Percentiles rank a stretch among this genome's conserved stretches.
Evolutionary conservation across 495 filamentous ascomycete species (phyloP).

Genomic region (Oidiodendron maius): DNA sequence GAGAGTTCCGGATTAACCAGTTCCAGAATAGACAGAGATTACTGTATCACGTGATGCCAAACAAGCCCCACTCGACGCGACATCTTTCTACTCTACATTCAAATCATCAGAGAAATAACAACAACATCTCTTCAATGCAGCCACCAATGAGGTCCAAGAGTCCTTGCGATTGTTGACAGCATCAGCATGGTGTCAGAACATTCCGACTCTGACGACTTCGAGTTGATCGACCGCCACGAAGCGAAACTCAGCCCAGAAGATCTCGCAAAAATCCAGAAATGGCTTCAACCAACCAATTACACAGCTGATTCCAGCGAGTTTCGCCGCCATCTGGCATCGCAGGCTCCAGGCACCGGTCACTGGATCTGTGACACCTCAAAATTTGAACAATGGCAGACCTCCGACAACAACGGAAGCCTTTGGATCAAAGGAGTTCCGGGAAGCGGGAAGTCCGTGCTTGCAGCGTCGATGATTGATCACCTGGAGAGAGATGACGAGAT

Average conservation of each 20-base stretch:
- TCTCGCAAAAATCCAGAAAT: constrained; percentile 24
- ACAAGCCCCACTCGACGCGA: no score
- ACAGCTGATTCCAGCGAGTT: constrained; percentile 21
- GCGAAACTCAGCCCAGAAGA: constrained; percentile 14
- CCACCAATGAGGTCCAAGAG: no score
- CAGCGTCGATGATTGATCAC: constrained; percentile 29
- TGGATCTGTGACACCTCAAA: constrained; percentile 33
- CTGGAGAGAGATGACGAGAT: constrained; percentile 27
- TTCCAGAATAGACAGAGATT: no score
- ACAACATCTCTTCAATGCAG: no score
- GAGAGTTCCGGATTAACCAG: no score
- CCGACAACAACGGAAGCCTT: constrained; percentile 29
- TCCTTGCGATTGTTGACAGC: no score
- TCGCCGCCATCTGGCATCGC: constrained; percentile 32
- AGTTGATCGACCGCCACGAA: constrained; percentile 10
- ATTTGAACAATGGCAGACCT: constrained; percentile 37
- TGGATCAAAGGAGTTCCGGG: constrained; percentile 48
- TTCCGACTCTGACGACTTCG: constrained; percentile 13
- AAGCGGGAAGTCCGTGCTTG: constrained; percentile 46
- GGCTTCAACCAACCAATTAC: constrained; percentile 35
- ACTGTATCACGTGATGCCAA: no score
- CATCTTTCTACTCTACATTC: no score
- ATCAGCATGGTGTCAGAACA: no score
- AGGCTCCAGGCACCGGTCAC: constrained; percentile 36
- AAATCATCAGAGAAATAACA: no score